Evolutionary conservation across 108 stramenopile species (phyloP), one percentile per base, ranked within the genome.

Genomic region (Pseudonitzschia delicatissima): DNA sequence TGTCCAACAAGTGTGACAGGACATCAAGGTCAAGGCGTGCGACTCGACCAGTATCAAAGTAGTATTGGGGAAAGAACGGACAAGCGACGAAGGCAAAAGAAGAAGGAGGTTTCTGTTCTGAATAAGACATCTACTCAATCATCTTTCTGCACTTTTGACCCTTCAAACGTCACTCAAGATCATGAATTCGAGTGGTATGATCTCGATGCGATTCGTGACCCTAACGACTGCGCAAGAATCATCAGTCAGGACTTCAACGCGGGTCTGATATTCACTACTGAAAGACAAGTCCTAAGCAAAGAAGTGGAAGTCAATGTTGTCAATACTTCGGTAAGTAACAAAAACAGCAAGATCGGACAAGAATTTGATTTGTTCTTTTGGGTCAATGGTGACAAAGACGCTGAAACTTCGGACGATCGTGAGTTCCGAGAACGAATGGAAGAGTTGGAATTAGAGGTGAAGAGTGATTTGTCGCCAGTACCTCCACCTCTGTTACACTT

Each of bases 161-260:
- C 20, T 9, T 48, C 20, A 21, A 21, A 18, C 47, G 20, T 23
- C 20, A 17, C 23, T 21, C 47, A 18, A 7, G 47, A 48, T 23
- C 47, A 48, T 21, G 47, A 48, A 23, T 48, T 48, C 23, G 47
- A 48, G 23, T 48, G 47, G 47, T 48, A 48, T 23, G 47, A 48
- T 48, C 47, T 48, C 47, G 47, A 48, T 21, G 47, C 47, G 2
- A 48, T 48, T 48, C 47, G 47, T 48, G 21, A 48, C 20, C 21
- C 21, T 23, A 23, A 21, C 20, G 20, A 48, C 2, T 6, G 21
- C 20, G 21, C 47, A 2, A 48, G 20, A 18, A 23, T 48, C 20
- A 23, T 48, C 47, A 23, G 47, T 21, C 47, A 48, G 20, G 47
- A 48, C 47, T 48, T 21, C 47, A 48, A 48, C 23, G 47, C 47